Evolutionary conservation across 164 flowering plant genomes (phyloP).

Genomic region (Magnolia officinalis): DNA sequence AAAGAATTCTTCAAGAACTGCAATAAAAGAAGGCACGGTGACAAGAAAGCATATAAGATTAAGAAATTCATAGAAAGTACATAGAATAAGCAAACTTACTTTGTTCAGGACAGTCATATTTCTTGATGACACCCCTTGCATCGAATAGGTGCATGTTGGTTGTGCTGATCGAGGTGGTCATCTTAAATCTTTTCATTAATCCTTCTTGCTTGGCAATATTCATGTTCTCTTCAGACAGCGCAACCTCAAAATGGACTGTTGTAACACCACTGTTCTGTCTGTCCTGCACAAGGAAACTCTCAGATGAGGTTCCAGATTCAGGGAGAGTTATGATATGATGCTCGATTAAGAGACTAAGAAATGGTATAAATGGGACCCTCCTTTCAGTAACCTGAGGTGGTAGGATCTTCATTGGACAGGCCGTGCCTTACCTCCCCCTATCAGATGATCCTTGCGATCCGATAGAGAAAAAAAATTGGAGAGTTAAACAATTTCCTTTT

Average conservation of each 20-base stretch:
- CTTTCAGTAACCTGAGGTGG: too few species aligned
- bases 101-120: conserved; percentile 78
- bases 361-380: too few species aligned
- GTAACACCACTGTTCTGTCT: conserved; percentile 51
- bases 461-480: too few species aligned
- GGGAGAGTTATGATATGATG: too few species aligned
- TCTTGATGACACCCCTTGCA: conserved; percentile 66
- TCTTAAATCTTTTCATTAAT: conserved; percentile 72
- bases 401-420: too few species aligned
- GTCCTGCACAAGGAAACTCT: conserved; percentile 45
- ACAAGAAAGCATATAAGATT: not conserved
- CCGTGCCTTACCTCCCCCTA: too few species aligned
- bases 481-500: too few species aligned
- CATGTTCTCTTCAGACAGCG: conserved; percentile 57
- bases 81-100: conserved; percentile 38
- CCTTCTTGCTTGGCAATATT: conserved; percentile 68
- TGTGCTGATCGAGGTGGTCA: conserved; percentile 69
- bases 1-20: conserved; percentile 90
- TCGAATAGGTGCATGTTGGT: conserved; percentile 96
- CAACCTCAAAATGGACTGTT: conserved; percentile 60
- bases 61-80: too few species aligned
- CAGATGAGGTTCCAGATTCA: not conserved
- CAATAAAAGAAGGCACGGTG: conserved; percentile 11
- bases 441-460: too few species aligned
- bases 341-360: too few species aligned